Evolutionary conservation across 768 basidiomycete species (phyloP), one percentile per base, ranked within the genome.

Genomic region (Calocybe gangraenosa): DNA sequence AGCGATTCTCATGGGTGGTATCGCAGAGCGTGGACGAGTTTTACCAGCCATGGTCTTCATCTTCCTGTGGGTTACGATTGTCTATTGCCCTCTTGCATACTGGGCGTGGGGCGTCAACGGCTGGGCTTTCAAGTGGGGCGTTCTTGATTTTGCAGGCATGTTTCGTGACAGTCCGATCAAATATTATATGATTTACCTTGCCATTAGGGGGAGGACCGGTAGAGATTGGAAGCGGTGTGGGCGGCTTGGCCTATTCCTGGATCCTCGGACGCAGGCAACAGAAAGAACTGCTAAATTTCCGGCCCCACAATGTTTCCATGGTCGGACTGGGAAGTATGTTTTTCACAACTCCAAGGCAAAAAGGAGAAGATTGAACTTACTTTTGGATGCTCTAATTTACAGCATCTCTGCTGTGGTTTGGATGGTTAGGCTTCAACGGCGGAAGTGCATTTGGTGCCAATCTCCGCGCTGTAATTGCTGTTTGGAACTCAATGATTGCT

Each of bases 361-460:
- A n/a, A n/a, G n/a, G n/a, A 25, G 18, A 13, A 9, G 5, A 2
- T 14, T 37, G 11, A 20, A 17, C 37, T 9, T 30, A 11, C 13
- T n/a, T 15, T 40, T 33, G 28, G 48, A 25, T 41, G 30, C 6
- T 21, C n/a, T n/a, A n/a, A n/a, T n/a, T 17, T 21, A 31, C 44
- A 71, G 71, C 87, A 7, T 86, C 82, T 54, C 76, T 92, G 51
- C 80, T 92, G 43, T 92, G 86, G 87, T 86, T 93, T 59, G 89
- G 90, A 35, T 90, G 82, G 82, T 66, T 84, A 46, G 88, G 86
- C n/a, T 92, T 92, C 74, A 94, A 93, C 66, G 92, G 87, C 38
- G 92, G 92, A 19, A 87, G 84, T 46, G 87, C 90, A 2, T 88
- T 90, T 54, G 87, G 87, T 21, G 89, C 90, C 28, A 93, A 93